Evolutionary conservation across 2,329 filamentous ascomycete genomes (phyloP).

Genomic region (Talaromyces atroroseus): DNA sequence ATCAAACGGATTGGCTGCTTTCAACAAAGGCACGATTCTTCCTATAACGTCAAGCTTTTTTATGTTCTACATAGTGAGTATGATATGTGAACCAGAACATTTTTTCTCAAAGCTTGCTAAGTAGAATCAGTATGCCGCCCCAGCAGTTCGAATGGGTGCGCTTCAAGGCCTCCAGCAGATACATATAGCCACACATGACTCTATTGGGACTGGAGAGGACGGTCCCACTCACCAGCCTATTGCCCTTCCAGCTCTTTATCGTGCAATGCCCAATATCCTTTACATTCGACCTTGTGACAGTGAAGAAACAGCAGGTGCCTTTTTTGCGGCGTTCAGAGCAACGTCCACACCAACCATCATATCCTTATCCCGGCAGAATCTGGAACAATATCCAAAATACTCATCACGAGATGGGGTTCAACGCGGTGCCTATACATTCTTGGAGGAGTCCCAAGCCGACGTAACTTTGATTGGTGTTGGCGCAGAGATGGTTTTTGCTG

Average conservation of each 20-base stretch:
- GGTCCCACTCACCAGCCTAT: conserved; percentile 61
- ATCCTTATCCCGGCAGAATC: conserved; percentile 39
- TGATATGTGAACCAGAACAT: background rate
- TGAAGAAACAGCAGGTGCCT: conserved; percentile 50
- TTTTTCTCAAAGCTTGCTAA: background rate
- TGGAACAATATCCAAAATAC: conserved; percentile 32
- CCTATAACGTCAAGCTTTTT: conserved; percentile 57
- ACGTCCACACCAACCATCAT: conserved; percentile 40
- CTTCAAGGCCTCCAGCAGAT: conserved; percentile 52
- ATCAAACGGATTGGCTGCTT: conserved; percentile 68
- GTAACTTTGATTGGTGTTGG: conserved; percentile 48
- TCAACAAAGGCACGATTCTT: conserved; percentile 49
- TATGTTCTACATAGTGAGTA: conserved; percentile 50
- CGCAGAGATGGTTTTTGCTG: conserved; percentile 46
- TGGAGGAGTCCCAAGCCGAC: conserved; percentile 32
- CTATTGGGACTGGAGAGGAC: conserved; percentile 55
- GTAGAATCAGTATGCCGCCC: conserved; percentile 44
- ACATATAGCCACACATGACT: conserved; percentile 58
- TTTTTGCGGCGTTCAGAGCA: conserved; percentile 36
- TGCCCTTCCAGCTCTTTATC: conserved; percentile 52
- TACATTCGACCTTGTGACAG: conserved; percentile 57
- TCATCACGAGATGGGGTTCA: conserved; percentile 35
- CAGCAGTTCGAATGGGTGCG: conserved; percentile 57
- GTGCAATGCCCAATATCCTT: conserved; percentile 58
- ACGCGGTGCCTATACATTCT: conserved; percentile 39